Conservation (phyloP, 768 basidiomycete species). For the Bullera alba region DNA sequence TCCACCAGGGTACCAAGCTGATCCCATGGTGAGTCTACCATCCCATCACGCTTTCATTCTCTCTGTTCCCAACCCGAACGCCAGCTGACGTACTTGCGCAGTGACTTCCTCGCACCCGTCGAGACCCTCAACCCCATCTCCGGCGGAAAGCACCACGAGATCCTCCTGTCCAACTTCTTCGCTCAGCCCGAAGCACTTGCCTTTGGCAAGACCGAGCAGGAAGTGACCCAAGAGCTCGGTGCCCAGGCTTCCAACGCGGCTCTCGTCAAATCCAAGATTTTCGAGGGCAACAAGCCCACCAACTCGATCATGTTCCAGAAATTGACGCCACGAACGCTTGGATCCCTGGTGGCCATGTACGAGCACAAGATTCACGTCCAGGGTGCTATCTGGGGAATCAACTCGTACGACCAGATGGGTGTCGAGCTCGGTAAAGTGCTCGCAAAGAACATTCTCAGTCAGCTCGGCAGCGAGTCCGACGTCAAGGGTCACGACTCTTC, state of each 20-base stretch:
- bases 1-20: constrained; percentile 49
- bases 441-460: constrained; percentile 88
- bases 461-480: constrained; percentile 57
- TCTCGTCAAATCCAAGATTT: constrained; percentile 92
- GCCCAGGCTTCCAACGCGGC: constrained; percentile 59
- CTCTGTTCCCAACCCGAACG: constrained; percentile 40
- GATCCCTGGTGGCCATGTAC: constrained; percentile 48
- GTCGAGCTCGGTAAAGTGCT: constrained; percentile 91
- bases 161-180: constrained; percentile 95
- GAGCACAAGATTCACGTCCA: constrained; percentile 99
- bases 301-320: constrained; percentile 93
- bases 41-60: background rate
- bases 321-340: constrained; percentile 81
- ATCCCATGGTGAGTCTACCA: constrained; percentile 45
- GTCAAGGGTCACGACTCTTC: constrained; percentile 87
- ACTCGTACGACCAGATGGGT: constrained; percentile 99
- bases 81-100: constrained; percentile 8
- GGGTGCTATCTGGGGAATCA: constrained; percentile 96
- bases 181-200: constrained; percentile 96
- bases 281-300: constrained; percentile 93
- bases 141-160: constrained; percentile 87
- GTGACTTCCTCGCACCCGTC: constrained; percentile 44
- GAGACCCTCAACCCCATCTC: constrained; percentile 64
- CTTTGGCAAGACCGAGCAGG: constrained; percentile 90
- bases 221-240: constrained; percentile 60